phyloP scores from a whole-genome alignment of 306 rosid genomes.

The Cucumis hystrix region DNA sequence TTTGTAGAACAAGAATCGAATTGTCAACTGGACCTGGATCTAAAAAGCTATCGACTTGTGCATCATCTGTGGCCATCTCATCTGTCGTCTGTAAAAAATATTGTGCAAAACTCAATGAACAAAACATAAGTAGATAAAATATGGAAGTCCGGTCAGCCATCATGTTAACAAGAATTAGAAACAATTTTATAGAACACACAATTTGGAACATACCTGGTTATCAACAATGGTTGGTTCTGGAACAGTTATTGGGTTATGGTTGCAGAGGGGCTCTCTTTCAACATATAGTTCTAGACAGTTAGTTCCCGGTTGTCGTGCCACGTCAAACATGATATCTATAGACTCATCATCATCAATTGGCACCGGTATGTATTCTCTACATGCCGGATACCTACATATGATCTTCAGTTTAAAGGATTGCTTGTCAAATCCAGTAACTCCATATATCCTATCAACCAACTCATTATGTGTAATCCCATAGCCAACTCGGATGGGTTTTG shows the following conservation, averaged over 20 bases:
- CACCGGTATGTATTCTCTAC: constrained; percentile 18
- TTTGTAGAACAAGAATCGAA: constrained; percentile 13
- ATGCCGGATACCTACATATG: constrained; percentile 18
- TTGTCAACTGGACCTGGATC: constrained; percentile 14
- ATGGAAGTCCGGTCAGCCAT: neutral
- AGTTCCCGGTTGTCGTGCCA: constrained; percentile 13
- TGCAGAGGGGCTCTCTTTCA: constrained; percentile 4
- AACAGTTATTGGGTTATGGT: constrained; percentile 4
- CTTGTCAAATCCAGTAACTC: constrained; percentile 14
- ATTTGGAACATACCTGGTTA: constrained; percentile 3
- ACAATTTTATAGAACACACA: neutral
- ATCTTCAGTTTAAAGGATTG: constrained; percentile 8
- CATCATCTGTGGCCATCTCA: neutral
- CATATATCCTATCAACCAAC: constrained; percentile 11
- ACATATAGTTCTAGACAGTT: constrained; percentile 16
- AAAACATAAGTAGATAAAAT: neutral
- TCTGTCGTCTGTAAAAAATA: neutral
- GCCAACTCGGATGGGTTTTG: constrained; percentile 16
- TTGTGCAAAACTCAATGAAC: neutral
- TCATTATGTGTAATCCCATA: constrained; percentile 12
- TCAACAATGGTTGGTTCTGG: neutral
- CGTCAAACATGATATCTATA: constrained; percentile 15
- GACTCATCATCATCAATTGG: constrained; percentile 17
- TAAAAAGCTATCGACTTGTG: constrained; percentile 12
- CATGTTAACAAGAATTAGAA: neutral